Evolutionary conservation across 305 asterid genomes (phyloP).

Genomic region (Ruellia speciosa): DNA sequence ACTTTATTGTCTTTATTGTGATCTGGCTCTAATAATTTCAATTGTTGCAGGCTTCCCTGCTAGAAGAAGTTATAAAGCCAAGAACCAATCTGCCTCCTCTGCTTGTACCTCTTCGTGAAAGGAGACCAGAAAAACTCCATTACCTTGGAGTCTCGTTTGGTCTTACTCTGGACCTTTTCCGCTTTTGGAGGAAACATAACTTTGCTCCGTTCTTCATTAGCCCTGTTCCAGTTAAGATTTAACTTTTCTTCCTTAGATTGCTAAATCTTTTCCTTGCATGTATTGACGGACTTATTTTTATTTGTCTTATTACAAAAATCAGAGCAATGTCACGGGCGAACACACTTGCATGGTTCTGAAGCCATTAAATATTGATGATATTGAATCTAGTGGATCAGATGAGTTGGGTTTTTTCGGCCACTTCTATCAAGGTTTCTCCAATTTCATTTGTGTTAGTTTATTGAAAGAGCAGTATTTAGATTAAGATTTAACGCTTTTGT

Average conservation of each 20-base stretch:
- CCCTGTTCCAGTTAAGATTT: constrained; percentile 52
- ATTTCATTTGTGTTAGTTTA: constrained; percentile 4
- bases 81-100: constrained; percentile 70
- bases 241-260: constrained; percentile 4
- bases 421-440: constrained; percentile 50
- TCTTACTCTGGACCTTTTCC: constrained; percentile 75
- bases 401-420: constrained; percentile 62
- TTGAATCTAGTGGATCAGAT: constrained; percentile 51
- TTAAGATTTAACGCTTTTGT: constrained; percentile 11
- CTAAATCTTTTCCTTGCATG: constrained; percentile 7
- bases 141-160: constrained; percentile 89
- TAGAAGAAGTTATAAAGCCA: constrained; percentile 71
- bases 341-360: constrained; percentile 81
- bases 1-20: neutral
- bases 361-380: constrained; percentile 64
- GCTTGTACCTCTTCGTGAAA: constrained; percentile 74
- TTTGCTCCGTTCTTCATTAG: constrained; percentile 85
- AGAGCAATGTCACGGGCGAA: constrained; percentile 81
- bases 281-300: constrained; percentile 18
- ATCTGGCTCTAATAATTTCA: constrained; percentile 1
- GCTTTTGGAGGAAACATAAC: constrained; percentile 83
- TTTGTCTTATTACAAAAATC: constrained; percentile 21
- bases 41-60: constrained; percentile 58
- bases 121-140: constrained; percentile 83
- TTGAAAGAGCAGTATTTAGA: neutral